Base-by-base conservation (phyloP, 352 stramenopile species). In the Phytopythium chamaehyphon region DNA sequence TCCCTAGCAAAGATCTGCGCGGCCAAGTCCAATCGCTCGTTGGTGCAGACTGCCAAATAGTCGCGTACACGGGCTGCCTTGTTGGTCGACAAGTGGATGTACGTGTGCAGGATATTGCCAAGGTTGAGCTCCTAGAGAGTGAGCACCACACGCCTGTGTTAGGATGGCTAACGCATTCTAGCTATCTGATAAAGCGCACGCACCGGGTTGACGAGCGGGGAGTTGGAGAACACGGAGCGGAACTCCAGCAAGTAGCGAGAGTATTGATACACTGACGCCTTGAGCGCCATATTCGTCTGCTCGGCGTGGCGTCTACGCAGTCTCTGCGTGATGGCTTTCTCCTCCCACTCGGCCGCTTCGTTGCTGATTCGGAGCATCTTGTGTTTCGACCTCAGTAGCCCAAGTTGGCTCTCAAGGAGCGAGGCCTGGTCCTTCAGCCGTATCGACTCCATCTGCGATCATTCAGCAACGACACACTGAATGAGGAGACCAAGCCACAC, bases 341-440 rank as follows among this genome's bases (percentile, higher is more conserved):
- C 71, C 50, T 78, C 68, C 68, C 62, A 82, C 33, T 61, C 64
- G 10, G 67, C 64, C 1, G 68, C 57, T 0, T 57, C 55, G 15
- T 51, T 46, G 46, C 63, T 51, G 3, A 52, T 51, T 9, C 56
- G 64, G 45, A 46, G 53, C n/a, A 69, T 56, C 22, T 76, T 75
- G 59, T 81, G 71, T 22, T 61, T 66, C 11, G 35, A 62, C 0
- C 70, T 61, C 24, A 81, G 42, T 4, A 53, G 51, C 44, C 72
- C 65, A 22, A 78, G 55, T 40, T 82, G 67, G 18, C 51, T 43
- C 36, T 71, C 72, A 16, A 87, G 65, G 5, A 71, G 47, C 10
- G 39, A 59, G 18, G 70, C 64, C 49, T 86, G 64, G 0, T 60
- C 62, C 40, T 66, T 70, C 6, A 86, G 54, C 23, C 64, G 62